These are phyloP conservation scores for Lodderomyces metapsilosis DNA, from an alignment of 1,139 yeast species.

Conservation along the genomic window DNA sequence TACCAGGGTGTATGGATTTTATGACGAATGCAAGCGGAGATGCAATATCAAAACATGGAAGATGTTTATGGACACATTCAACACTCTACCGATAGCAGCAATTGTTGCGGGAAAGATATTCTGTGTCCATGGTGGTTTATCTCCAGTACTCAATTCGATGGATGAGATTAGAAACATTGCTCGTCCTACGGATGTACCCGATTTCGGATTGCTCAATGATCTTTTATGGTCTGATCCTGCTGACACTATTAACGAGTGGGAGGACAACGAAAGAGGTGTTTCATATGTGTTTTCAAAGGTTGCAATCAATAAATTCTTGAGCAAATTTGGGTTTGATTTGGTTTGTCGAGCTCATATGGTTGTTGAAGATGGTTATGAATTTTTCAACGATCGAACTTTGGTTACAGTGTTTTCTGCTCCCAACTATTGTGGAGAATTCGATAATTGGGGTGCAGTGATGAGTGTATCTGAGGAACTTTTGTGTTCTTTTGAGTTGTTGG, in stretches of 20 bases:
- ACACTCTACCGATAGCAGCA: slow-evolving; percentile 92
- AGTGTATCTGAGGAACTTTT: slow-evolving; percentile 88
- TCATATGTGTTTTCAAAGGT: slow-evolving; percentile 92
- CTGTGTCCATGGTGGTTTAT: slow-evolving; percentile 96
- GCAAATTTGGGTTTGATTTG: slow-evolving; percentile 86
- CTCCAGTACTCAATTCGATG: slow-evolving; percentile 87
- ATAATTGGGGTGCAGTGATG: slow-evolving; percentile 99
- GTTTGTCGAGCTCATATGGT: slow-evolving; percentile 99
- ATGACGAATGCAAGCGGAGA: slow-evolving; percentile 94
- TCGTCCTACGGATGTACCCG: slow-evolving; percentile 97
- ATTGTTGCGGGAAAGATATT: slow-evolving; percentile 94
- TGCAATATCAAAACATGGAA: slow-evolving; percentile 94
- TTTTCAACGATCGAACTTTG: slow-evolving; percentile 87
- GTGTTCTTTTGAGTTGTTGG: slow-evolving; percentile 88
- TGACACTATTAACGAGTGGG: slow-evolving; percentile 94
- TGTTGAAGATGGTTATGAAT: slow-evolving; percentile 97
- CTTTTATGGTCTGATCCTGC: slow-evolving; percentile 97
- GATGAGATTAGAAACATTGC: slow-evolving; percentile 90
- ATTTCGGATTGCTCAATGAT: slow-evolving; percentile 89
- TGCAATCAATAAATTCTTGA: slow-evolving; percentile 86
- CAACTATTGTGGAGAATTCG: slow-evolving; percentile 97
- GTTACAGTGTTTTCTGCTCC: slow-evolving; percentile 97
- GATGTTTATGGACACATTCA: slow-evolving; percentile 87
- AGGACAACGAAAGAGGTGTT: slow-evolving; percentile 96
- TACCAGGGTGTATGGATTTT: slow-evolving; percentile 92